A percentile compares a stretch with the other conserved stretches of the same genome.
Conservation (phyloP, 805 yeast species). For the Nakazawaea ishiwadae region DNA sequence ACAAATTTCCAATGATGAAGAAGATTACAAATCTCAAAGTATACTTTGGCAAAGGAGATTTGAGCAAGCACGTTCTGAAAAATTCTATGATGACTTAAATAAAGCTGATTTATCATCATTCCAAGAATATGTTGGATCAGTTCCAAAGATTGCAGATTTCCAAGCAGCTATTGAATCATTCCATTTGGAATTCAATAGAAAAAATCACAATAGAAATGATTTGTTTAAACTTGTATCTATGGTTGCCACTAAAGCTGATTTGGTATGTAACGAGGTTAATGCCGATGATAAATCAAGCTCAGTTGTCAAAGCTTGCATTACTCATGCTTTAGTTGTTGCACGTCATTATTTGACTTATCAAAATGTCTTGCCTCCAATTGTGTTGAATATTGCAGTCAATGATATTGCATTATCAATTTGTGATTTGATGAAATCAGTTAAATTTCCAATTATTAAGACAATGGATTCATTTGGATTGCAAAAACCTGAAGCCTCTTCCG, state of each 20-base stretch:
- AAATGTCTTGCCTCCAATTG: constrained; percentile 60
- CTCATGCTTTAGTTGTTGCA: constrained; percentile 72
- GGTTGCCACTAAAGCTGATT: constrained; percentile 41
- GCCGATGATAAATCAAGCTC: constrained; percentile 18
- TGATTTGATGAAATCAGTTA: constrained; percentile 53
- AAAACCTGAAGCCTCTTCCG: constrained; percentile 4
- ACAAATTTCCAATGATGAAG: constrained; percentile 16
- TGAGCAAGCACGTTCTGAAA: constrained; percentile 37
- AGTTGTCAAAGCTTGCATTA: constrained; percentile 58
- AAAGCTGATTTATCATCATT: constrained; percentile 14
- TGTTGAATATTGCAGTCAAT: constrained; percentile 70
- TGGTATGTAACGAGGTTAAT: constrained; percentile 16
- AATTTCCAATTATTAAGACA: constrained; percentile 20
- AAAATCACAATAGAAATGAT: constrained; percentile 27
- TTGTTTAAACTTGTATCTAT: constrained; percentile 49
- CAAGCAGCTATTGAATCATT: constrained; percentile 46
- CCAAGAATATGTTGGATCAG: constrained; percentile 31
- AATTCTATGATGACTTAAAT: constrained; percentile 12
- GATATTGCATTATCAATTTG: constrained; percentile 67
- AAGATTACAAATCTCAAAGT: constrained; percentile 19
- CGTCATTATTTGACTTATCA: constrained; percentile 66
- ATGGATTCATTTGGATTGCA: constrained; percentile 8
- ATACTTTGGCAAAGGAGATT: constrained; percentile 47
- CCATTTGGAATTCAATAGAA: constrained; percentile 23
- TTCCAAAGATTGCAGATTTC: constrained; percentile 42